phyloP scores from a whole-genome alignment of 78 protist species.

The Guillardia theta region DNA sequence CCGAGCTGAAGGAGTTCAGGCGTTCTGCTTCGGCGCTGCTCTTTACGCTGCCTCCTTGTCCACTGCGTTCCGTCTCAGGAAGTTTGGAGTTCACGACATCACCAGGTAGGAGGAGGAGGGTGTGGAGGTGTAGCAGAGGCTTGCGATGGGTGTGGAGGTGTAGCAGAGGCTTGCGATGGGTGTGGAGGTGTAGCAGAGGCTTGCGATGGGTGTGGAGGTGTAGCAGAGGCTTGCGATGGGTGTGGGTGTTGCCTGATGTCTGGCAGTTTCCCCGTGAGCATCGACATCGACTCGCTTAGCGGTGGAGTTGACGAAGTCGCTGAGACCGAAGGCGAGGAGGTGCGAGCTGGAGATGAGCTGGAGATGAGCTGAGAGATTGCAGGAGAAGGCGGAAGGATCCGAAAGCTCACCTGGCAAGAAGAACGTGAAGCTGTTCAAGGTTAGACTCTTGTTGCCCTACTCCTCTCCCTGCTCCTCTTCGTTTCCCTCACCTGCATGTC shows the following conservation, averaged over 20 bases:
- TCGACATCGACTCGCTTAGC: conserved; percentile 18
- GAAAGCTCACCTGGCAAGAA: neutral
- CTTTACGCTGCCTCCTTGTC: conserved; percentile 31
- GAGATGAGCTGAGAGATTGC: too few relatives aligned
- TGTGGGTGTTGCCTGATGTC: too few relatives aligned
- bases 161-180: neutral
- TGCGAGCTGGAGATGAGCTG: too few relatives aligned
- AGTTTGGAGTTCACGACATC: conserved; percentile 36
- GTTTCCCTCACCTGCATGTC: too few relatives aligned
- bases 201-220: neutral
- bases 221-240: neutral
- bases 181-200: neutral
- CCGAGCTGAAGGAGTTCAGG: too few relatives aligned
- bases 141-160: neutral
- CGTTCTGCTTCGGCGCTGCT: conserved; percentile 27
- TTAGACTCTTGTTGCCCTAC: too few relatives aligned
- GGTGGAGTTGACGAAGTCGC: neutral
- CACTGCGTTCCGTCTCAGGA: conserved; percentile 7
- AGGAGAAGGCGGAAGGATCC: neutral
- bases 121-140: neutral
- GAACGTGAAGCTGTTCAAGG: conserved; percentile 30
- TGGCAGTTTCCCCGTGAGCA: neutral
- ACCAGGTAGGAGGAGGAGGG: neutral
- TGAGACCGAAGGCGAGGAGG: neutral
- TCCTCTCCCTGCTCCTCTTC: too few relatives aligned